Evolutionary conservation across 371 early-diverging fungal genomes (phyloP).

Genomic region (Mucor circinelloides): DNA sequence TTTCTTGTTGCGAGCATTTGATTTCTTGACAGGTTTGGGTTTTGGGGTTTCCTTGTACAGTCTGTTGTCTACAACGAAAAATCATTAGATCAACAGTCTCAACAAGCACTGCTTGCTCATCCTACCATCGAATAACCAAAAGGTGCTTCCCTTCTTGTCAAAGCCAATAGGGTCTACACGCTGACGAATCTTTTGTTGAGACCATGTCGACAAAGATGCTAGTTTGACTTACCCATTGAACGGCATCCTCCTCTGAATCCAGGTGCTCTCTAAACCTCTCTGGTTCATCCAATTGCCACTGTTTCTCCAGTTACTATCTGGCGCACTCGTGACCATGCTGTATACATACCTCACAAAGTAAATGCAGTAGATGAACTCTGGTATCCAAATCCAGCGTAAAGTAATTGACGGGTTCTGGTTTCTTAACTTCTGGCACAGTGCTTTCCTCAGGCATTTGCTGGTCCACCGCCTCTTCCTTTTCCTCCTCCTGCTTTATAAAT

Average conservation of each 20-base stretch:
- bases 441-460: neutral
- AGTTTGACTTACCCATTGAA: constrained; percentile 60
- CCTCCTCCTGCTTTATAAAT: constrained; percentile 19
- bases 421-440: neutral
- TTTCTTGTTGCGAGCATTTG: constrained; percentile 12
- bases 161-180: constrained; percentile 76
- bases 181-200: constrained; percentile 26
- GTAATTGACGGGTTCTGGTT: constrained; percentile 31
- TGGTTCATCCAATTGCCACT: constrained; percentile 75
- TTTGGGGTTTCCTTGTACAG: constrained; percentile 61
- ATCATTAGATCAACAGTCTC: neutral
- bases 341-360: constrained; percentile 49
- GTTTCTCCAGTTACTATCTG: neutral
- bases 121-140: constrained; percentile 80
- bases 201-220: neutral
- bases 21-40: constrained; percentile 31
- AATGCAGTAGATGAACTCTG: constrained; percentile 46
- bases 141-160: constrained; percentile 68
- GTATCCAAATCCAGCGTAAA: constrained; percentile 44
- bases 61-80: constrained; percentile 58
- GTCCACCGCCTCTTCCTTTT: neutral
- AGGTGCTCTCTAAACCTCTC: constrained; percentile 63
- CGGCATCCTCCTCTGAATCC: constrained; percentile 59
- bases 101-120: neutral
- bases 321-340: neutral